phyloP scores from a whole-genome alignment of 495 filamentous ascomycete species.

The Cudoniella acicularis region DNA sequence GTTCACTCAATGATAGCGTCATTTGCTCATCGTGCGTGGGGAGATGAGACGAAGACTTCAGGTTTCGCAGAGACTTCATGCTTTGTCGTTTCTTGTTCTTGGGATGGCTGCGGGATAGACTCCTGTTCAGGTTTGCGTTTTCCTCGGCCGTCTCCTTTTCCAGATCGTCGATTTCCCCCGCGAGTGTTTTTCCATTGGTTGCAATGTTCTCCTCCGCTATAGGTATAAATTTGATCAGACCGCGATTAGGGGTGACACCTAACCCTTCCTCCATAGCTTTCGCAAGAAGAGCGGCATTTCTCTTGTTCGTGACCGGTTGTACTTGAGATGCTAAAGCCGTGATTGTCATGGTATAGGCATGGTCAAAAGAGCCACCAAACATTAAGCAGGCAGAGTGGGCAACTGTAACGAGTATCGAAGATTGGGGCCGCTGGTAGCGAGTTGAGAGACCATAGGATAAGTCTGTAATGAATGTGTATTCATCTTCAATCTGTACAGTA shows the following conservation, averaged over 20 bases:
- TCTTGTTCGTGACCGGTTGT: constrained; percentile 73
- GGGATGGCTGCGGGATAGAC: not conserved
- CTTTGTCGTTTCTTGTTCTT: constrained; percentile 31
- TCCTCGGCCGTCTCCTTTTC: constrained; percentile 40
- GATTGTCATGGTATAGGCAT: constrained; percentile 77
- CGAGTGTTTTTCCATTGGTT: constrained; percentile 62
- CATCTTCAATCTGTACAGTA: constrained; percentile 54
- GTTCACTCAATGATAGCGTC: constrained; percentile 28
- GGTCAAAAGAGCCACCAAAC: constrained; percentile 69
- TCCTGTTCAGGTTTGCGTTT: constrained; percentile 5
- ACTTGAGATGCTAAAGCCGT: constrained; percentile 65
- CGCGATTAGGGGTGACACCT: constrained; percentile 57
- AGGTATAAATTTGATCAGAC: constrained; percentile 67
- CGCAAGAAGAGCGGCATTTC: constrained; percentile 74
- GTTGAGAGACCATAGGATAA: constrained; percentile 66
- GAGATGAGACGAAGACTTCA: constrained; percentile 1
- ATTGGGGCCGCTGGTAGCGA: constrained; percentile 68
- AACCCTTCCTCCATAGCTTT: constrained; percentile 63
- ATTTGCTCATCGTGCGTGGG: constrained; percentile 11
- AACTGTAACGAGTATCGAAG: constrained; percentile 67
- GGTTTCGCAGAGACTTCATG: constrained; percentile 25
- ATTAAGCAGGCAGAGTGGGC: constrained; percentile 69
- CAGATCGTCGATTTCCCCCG: constrained; percentile 62
- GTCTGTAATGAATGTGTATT: constrained; percentile 65
- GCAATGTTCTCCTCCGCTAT: constrained; percentile 68